Evolutionary conservation across 208 protist species (phyloP).

Genomic region (Kentomonas sorsogonicus): DNA sequence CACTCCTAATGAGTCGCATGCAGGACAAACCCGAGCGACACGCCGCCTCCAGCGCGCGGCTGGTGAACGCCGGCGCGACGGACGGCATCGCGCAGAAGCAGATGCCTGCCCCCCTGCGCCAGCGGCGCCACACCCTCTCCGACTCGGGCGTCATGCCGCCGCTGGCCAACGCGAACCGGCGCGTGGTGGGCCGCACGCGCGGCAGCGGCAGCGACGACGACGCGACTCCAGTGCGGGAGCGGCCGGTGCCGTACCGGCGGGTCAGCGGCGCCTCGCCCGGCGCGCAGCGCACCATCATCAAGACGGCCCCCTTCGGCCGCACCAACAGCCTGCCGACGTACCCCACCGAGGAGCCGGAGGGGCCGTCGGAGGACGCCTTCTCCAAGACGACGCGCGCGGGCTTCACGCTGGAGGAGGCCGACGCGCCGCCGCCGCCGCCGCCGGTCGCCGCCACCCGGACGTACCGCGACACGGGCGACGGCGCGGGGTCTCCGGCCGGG

Average conservation of each 20-base stretch:
- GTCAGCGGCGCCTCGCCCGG: too few species aligned
- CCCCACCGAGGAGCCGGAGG: background rate
- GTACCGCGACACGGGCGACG: background rate
- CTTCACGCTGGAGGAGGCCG: too few species aligned
- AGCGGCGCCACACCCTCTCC: conserved; percentile 8
- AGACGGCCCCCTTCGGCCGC: conserved; percentile 18
- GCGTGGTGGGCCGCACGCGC: too few species aligned
- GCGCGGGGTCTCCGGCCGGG: background rate
- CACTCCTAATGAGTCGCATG: too few species aligned
- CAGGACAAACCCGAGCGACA: too few species aligned
- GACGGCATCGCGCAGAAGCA: too few species aligned
- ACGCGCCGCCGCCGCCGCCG: background rate
- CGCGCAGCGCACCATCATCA: conserved; percentile 13
- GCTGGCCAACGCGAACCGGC: too few species aligned
- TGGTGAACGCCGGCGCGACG: too few species aligned
- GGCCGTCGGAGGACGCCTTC: background rate
- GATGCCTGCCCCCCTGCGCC: conserved; percentile 2
- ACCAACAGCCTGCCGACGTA: conserved; percentile 19
- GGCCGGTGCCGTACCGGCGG: too few species aligned
- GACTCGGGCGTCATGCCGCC: conserved; percentile 1
- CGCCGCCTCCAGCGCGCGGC: too few species aligned
- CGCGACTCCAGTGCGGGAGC: too few species aligned
- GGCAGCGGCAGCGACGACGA: too few species aligned
- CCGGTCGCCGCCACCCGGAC: background rate
- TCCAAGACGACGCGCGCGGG: background rate